phyloP scores from a whole-genome alignment of 2,329 filamentous ascomycete genomes.

The Pyrenochaeta sp. region DNA sequence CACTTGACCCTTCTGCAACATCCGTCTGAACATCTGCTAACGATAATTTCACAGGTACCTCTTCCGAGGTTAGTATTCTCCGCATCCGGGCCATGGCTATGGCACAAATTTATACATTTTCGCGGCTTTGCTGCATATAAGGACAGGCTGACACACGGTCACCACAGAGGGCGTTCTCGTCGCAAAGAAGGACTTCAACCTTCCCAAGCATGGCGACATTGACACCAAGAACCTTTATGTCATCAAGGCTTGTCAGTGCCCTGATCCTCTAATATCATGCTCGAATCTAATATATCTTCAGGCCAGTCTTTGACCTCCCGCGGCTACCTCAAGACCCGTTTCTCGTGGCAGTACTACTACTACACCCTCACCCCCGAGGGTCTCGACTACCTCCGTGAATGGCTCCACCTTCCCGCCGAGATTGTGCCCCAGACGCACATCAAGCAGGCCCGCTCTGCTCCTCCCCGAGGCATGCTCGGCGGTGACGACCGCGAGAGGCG shows the following conservation, averaged over 20 bases:
- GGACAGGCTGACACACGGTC: constrained; percentile 55
- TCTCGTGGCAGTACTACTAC: constrained; percentile 84
- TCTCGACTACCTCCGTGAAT: constrained; percentile 99
- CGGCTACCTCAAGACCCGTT: constrained; percentile 99
- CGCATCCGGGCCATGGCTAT: constrained; percentile 48
- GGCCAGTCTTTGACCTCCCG: constrained; percentile 95
- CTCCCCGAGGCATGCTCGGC: constrained; percentile 97
- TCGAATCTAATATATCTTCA: constrained; percentile 26
- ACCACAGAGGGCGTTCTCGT: constrained; percentile 80
- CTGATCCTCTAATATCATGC: not conserved
- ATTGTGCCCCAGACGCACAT: constrained; percentile 99
- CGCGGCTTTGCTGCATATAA: constrained; percentile 46
- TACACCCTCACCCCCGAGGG: constrained; percentile 99
- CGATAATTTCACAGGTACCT: constrained; percentile 43
- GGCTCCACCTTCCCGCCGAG: constrained; percentile 99
- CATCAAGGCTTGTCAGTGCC: constrained; percentile 82
- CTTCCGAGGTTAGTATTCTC: constrained; percentile 53
- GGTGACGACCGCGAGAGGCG: constrained; percentile 81
- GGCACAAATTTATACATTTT: constrained; percentile 44
- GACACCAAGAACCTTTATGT: constrained; percentile 99
- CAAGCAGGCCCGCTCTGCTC: constrained; percentile 99
- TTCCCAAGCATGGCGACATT: constrained; percentile 96
- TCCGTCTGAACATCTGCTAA: constrained; percentile 33
- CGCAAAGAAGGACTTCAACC: constrained; percentile 99
- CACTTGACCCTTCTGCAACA: constrained; percentile 9